phyloP scores from a whole-genome alignment of 2,329 filamentous ascomycete species.

The Ascomycota sp. region DNA sequence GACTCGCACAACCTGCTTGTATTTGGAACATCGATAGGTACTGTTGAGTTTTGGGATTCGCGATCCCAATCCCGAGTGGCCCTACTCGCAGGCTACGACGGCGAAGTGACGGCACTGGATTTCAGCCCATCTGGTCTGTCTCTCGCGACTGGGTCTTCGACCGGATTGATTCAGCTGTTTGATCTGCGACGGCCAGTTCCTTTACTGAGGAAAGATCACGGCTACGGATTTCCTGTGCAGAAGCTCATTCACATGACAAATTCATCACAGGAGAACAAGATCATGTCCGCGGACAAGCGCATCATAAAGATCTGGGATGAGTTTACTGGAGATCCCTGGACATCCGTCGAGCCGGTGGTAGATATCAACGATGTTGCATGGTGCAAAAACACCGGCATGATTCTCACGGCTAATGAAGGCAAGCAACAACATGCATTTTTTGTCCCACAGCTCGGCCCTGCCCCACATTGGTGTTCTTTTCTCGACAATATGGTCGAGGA shows the following conservation, averaged over 20 bases:
- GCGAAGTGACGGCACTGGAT: conserved; percentile 69
- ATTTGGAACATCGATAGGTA: conserved; percentile 88
- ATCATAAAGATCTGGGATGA: conserved; percentile 97
- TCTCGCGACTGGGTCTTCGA: conserved; percentile 70
- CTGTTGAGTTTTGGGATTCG: conserved; percentile 91
- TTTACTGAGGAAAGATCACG: conserved; percentile 80
- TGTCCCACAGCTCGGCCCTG: conserved; percentile 79
- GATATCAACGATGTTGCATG: conserved; percentile 90
- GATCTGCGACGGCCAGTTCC: conserved; percentile 78
- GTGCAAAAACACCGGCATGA: conserved; percentile 83
- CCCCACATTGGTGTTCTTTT: conserved; percentile 91
- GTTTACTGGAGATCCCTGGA: conserved; percentile 69
- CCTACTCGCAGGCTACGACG: conserved; percentile 46
- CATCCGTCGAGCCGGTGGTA: conserved; percentile 81
- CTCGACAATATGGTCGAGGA: conserved; percentile 95
- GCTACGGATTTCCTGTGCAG: conserved; percentile 82
- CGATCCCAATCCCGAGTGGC: conserved; percentile 66
- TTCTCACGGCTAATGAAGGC: conserved; percentile 91
- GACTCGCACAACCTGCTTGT: conserved; percentile 75
- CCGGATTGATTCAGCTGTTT: conserved; percentile 74
- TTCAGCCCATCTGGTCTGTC: conserved; percentile 73
- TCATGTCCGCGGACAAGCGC: conserved; percentile 79
- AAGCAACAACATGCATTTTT: conserved; percentile 90
- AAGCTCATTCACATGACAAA: conserved; percentile 57
- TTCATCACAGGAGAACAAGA: conserved; percentile 60